phyloP scores from a whole-genome alignment of 345 rosid genomes.

The Eucalyptus regnans region DNA sequence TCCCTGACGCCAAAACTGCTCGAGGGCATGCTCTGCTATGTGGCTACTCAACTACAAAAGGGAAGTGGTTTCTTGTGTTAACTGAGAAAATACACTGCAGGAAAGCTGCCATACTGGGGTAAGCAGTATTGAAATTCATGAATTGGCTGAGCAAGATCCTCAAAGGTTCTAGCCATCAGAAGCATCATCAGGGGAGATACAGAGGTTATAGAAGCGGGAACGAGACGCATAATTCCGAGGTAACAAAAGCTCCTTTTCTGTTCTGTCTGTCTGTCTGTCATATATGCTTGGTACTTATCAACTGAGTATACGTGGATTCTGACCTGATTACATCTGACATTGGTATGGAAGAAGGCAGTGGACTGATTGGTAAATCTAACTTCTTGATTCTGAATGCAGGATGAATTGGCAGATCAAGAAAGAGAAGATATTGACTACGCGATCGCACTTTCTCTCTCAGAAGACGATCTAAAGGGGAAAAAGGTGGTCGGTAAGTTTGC shows the following conservation, averaged over 20 bases:
- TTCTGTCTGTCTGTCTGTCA: not conserved
- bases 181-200: conserved; percentile 36
- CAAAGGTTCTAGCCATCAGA: conserved; percentile 46
- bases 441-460: conserved; percentile 78
- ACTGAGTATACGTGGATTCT: not conserved
- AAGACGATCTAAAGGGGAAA: conserved; percentile 63
- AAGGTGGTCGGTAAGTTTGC: conserved; percentile 50
- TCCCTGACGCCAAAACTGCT: not conserved
- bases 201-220: conserved; percentile 32
- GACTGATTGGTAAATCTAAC: not conserved
- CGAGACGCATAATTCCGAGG: conserved; percentile 48
- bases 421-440: conserved; percentile 71
- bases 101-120: not conserved
- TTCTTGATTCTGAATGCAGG: conserved; percentile 34
- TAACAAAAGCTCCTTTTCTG: conserved; percentile 4
- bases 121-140: conserved; percentile 15
- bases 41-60: not conserved
- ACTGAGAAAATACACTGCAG: not conserved
- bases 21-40: not conserved
- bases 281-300: not conserved
- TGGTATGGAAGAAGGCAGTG: not conserved
- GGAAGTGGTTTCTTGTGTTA: not conserved
- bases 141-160: conserved; percentile 74
- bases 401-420: conserved; percentile 66
- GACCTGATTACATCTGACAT: not conserved